These are phyloP conservation scores for Curvularia sp. DNA, from an alignment of 2,329 filamentous ascomycete genomes.

Conservation along the genomic window DNA sequence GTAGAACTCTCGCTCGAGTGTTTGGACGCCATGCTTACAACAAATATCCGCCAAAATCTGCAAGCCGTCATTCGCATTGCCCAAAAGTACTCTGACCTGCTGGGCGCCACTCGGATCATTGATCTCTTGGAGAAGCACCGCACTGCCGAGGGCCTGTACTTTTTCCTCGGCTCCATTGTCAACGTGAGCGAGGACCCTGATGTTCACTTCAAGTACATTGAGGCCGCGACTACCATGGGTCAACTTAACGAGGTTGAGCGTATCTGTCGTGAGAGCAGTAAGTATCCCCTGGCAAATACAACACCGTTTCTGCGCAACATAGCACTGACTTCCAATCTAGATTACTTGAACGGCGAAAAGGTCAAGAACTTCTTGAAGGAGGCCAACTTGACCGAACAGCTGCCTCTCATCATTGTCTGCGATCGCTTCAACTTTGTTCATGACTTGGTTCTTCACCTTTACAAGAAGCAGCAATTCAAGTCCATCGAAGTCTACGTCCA, in stretches of 20 bases:
- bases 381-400: slow-evolving; percentile 86
- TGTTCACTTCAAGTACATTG: slow-evolving; percentile 99
- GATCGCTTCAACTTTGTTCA: slow-evolving; percentile 99
- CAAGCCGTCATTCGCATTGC: slow-evolving; percentile 94
- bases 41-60: slow-evolving; percentile 96
- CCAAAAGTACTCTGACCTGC: slow-evolving; percentile 96
- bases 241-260: slow-evolving; percentile 97
- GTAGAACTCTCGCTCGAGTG: slow-evolving; percentile 95
- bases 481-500: slow-evolving; percentile 99
- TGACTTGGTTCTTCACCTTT: slow-evolving; percentile 92
- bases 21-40: slow-evolving; percentile 93
- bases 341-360: slow-evolving; percentile 88
- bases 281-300: not conserved
- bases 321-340: slow-evolving; percentile 4
- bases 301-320: not conserved
- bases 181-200: slow-evolving; percentile 95
- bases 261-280: slow-evolving; percentile 87
- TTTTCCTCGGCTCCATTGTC: slow-evolving; percentile 97
- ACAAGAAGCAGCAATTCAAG: slow-evolving; percentile 99
- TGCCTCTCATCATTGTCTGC: slow-evolving; percentile 97
- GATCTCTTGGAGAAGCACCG: slow-evolving; percentile 97
- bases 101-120: slow-evolving; percentile 86
- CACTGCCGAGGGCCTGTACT: slow-evolving; percentile 95
- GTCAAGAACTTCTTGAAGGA: slow-evolving; percentile 99
- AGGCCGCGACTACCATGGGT: slow-evolving; percentile 90